A percentile compares a stretch with the other conserved stretches of the same genome.
These are phyloP conservation scores for Cudoniella acicularis DNA, from an alignment of 495 filamentous ascomycete genomes.

Conservation along the genomic window DNA sequence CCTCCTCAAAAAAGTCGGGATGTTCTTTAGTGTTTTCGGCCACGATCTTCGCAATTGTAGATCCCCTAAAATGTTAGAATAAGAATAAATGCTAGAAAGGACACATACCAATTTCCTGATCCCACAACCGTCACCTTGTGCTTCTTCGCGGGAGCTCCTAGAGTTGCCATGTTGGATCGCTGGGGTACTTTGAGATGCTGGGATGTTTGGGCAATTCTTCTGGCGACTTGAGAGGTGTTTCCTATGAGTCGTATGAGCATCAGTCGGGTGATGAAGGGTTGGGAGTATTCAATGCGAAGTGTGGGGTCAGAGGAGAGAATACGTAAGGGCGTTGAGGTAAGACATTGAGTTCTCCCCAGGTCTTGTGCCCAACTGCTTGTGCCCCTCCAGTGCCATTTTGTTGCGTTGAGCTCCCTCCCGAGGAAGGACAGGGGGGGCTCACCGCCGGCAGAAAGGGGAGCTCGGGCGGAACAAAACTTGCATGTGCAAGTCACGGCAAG, in stretches of 20 bases:
- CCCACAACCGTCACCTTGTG: constrained; percentile 95
- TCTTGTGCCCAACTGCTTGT: not conserved
- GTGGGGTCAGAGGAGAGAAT: not conserved
- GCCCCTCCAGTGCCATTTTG: not conserved
- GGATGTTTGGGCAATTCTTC: constrained; percentile 11
- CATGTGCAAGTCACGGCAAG: not conserved
- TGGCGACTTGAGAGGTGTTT: constrained; percentile 7
- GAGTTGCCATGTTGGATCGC: constrained; percentile 33
- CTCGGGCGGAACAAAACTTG: not conserved
- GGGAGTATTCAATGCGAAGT: not conserved
- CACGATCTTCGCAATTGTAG: constrained; percentile 93
- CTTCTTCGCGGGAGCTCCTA: constrained; percentile 49
- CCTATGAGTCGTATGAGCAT: constrained; percentile 13
- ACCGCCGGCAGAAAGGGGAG: not conserved
- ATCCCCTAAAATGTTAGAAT: constrained; percentile 59
- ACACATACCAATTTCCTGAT: constrained; percentile 86
- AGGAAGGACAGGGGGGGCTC: not conserved
- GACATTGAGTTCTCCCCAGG: not conserved
- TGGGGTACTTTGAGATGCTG: constrained; percentile 7
- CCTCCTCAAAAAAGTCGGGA: constrained; percentile 73
- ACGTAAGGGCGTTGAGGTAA: not conserved
- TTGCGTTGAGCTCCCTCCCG: not conserved
- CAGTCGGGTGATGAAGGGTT: not conserved
- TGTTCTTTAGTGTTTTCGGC: constrained; percentile 84
- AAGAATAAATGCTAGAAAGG: constrained; percentile 4